Percentiles rank a stretch among this genome's conserved stretches.
Evolutionary conservation across 2,329 filamentous ascomycete genomes (phyloP).

Genomic region (Cladophialophora yegresii): DNA sequence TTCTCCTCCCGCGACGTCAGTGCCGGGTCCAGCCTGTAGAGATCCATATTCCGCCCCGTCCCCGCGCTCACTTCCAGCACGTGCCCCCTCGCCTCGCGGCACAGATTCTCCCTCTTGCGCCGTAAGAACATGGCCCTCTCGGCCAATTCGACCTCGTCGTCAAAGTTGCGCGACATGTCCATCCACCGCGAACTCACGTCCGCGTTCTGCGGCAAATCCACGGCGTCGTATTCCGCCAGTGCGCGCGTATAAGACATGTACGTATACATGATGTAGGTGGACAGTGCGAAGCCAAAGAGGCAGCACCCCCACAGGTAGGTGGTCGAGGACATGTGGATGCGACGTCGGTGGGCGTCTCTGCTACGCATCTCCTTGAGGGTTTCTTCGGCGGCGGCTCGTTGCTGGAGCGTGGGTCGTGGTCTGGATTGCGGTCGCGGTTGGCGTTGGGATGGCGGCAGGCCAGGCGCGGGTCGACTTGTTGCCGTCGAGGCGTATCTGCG

Average conservation of each 20-base stretch:
- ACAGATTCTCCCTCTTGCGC: constrained; percentile 46
- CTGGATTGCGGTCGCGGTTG: not conserved
- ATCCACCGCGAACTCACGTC: constrained; percentile 54
- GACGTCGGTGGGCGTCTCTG: constrained; percentile 34
- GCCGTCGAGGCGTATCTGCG: constrained; percentile 21
- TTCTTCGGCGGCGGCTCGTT: constrained; percentile 30
- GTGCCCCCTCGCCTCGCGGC: constrained; percentile 48
- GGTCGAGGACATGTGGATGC: constrained; percentile 35
- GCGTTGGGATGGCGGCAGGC: constrained; percentile 12
- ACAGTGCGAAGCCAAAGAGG: constrained; percentile 45
- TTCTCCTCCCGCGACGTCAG: constrained; percentile 38
- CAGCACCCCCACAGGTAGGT: constrained; percentile 44
- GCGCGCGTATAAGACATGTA: constrained; percentile 48
- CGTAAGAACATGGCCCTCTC: constrained; percentile 48
- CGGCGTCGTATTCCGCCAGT: constrained; percentile 33
- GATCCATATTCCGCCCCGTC: constrained; percentile 53
- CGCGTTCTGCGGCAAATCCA: constrained; percentile 34
- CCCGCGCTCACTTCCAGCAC: constrained; percentile 55
- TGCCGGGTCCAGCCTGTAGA: constrained; percentile 45
- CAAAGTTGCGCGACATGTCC: constrained; percentile 47
- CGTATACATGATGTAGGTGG: constrained; percentile 48
- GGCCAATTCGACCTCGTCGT: constrained; percentile 49
- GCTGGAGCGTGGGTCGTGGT: constrained; percentile 9
- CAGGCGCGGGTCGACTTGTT: constrained; percentile 20
- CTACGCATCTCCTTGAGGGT: constrained; percentile 20